Conservation (phyloP, 805 yeast species). For the Ascoidea asiatica region DNA sequence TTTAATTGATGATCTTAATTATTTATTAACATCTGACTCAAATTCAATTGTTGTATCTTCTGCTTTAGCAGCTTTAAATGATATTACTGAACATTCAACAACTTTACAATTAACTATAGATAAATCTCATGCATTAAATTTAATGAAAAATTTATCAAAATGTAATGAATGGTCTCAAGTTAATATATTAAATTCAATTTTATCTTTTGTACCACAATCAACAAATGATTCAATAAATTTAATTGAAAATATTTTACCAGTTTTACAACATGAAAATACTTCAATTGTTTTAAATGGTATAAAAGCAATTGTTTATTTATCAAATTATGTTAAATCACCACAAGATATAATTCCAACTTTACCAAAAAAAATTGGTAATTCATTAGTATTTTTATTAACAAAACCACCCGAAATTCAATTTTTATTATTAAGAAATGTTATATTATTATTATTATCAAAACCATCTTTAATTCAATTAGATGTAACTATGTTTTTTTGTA, state of each 20-base stretch:
- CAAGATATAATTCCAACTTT: constrained; percentile 41
- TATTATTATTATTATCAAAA: constrained; percentile 54
- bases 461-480: constrained; percentile 49
- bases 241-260: constrained; percentile 54
- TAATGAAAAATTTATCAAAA: constrained; percentile 21
- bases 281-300: constrained; percentile 70
- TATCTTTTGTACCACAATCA: constrained; percentile 58
- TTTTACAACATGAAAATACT: constrained; percentile 68
- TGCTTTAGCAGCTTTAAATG: constrained; percentile 54
- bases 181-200: constrained; percentile 46
- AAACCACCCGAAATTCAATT: constrained; percentile 80
- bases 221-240: constrained; percentile 52
- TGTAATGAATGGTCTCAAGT: constrained; percentile 63
- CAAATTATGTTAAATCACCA: constrained; percentile 54
- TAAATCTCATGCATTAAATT: constrained; percentile 27
- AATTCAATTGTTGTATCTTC: constrained; percentile 54
- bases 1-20: constrained; percentile 35
- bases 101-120: constrained; percentile 41
- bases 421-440: constrained; percentile 67
- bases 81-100: constrained; percentile 44
- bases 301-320: constrained; percentile 54
- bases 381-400: constrained; percentile 53
- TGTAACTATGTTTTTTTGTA: constrained; percentile 72
- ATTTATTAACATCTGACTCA: constrained; percentile 34
- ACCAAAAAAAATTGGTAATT: constrained; percentile 48